Evolutionary conservation across 805 yeast species (phyloP), one percentile per base, ranked within the genome.

Genomic region (Komagataella kurtzmanii): DNA sequence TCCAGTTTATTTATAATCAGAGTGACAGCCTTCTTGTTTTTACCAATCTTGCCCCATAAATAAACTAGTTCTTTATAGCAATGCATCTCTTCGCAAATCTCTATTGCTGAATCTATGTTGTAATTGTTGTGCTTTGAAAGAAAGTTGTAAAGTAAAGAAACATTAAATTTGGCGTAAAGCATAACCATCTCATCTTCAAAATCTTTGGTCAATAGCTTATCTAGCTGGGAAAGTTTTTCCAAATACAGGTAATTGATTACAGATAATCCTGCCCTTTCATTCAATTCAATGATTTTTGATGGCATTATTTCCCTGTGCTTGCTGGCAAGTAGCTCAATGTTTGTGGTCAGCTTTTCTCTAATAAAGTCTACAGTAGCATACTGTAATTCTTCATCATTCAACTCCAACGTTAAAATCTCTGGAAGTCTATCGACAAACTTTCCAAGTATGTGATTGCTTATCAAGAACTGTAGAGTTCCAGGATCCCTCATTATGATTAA

Each of bases 31-130:
- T 79, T 76, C 54, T 75, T 75, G 52, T 82, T 80, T 57, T 86
- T 85, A 1, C 99, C 98, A 23, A 86, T 81, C 58, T 80, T 79
- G 3, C 96, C 95, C 54, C 88, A 73, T 30, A 93, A 65, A 59
- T 80, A 89, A 0, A 93, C 95, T 45, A 89, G 70, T 59, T 91
- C 98, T 45, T 83, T 79, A 45, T 73, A 74, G 45, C 76, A 73
- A 1, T 73, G 72, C 19, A 73, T 68, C 8, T 62, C 53, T 54
- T 81, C 80, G 59, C 95, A 87, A 1, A 83, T 63, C 12, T 67
- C 64, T n/a, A 90, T 77, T 0, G 97, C 96, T 36, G 62, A 57
- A 46, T 80, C 85, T 46, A 89, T 77, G 54, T 85, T 77, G 61
- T 84, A 85, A 57, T 83, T 79, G 24, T 73, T 74, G 54, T 80